Base-by-base conservation (phyloP, 1,284 basidiomycete species). In the Moesziomyces globuligerus region DNA sequence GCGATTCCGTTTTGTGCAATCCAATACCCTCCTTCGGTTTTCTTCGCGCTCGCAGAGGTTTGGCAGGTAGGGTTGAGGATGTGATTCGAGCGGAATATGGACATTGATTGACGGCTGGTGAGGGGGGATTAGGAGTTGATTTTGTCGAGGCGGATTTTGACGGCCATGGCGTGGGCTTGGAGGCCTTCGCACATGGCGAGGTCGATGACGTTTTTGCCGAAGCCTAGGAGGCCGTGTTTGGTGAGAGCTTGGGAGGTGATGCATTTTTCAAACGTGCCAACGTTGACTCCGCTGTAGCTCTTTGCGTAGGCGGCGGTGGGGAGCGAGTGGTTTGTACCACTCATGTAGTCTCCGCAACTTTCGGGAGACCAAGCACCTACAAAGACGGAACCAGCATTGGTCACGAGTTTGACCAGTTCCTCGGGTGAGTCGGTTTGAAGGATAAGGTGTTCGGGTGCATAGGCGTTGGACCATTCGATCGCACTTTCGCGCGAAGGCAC, bases 211-310 rank as follows among this genome's bases (percentile, higher is more conserved):
- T 92, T 87, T 9, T 95, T 94, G 3, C 96, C 96, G 21, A 99
- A 86, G 3, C 82, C 85, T 72, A 86, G 85, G 50, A 99, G 85
- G 7, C 96, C 96, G 18, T 88, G 88, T 15, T 86, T 83, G 4
- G 93, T 92, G 25, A 98, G 87, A 79, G 94, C 90, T 83, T 98
- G 96, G 8, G 91, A 92, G 7, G 96, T 99, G 80, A 98, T 97
- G 84, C 98, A 91, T 84, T 99, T 99, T 84, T 98, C 94, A 90
- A 98, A 99, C 1, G 94, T 94, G 20, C 89, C 86, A 0, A 95
- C 98, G 84, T 96, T 98, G 74, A 99, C 96, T 17, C 96, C 96
- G 72, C 92, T 94, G 85, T 96, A 98, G 83, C 98, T 94, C 54
- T 93, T 90, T 15, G 96, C 96, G 81, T 94, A 98, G 20, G 94